Conservation (phyloP, 768 basidiomycete genomes). For the Fibroporia radiculosa region DNA sequence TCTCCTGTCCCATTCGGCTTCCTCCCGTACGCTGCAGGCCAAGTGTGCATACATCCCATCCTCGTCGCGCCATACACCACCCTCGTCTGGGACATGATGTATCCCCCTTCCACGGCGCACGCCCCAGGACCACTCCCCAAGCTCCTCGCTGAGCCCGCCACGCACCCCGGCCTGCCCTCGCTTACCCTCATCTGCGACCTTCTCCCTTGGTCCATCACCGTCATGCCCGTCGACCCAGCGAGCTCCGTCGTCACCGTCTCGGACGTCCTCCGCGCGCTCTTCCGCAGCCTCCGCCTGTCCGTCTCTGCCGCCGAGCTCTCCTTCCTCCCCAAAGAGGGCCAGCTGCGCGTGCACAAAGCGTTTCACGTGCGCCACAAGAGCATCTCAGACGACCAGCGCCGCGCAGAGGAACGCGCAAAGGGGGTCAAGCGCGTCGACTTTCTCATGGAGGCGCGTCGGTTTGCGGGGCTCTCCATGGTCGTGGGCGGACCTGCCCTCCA, state of each 20-base stretch:
- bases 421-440: constrained; percentile 52
- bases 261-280: constrained; percentile 43
- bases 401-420: constrained; percentile 34
- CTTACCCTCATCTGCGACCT: constrained; percentile 24
- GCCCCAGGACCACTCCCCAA: neutral
- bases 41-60: constrained; percentile 11
- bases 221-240: constrained; percentile 19
- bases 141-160: constrained; percentile 22
- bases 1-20: constrained; percentile 4
- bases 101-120: constrained; percentile 3
- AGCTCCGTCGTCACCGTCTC: constrained; percentile 29
- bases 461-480: constrained; percentile 15
- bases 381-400: constrained; percentile 22
- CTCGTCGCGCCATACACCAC: constrained; percentile 14
- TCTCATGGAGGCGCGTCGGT: constrained; percentile 25
- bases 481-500: constrained; percentile 11
- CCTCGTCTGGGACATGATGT: constrained; percentile 13
- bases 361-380: constrained; percentile 34
- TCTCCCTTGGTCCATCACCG: constrained; percentile 27
- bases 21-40: constrained; percentile 3
- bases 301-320: constrained; percentile 35
- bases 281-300: constrained; percentile 33
- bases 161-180: constrained; percentile 20
- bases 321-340: constrained; percentile 23
- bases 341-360: constrained; percentile 31